phyloP scores from a whole-genome alignment of 208 protist species.

The Trypanosomatidae sp. region DNA sequence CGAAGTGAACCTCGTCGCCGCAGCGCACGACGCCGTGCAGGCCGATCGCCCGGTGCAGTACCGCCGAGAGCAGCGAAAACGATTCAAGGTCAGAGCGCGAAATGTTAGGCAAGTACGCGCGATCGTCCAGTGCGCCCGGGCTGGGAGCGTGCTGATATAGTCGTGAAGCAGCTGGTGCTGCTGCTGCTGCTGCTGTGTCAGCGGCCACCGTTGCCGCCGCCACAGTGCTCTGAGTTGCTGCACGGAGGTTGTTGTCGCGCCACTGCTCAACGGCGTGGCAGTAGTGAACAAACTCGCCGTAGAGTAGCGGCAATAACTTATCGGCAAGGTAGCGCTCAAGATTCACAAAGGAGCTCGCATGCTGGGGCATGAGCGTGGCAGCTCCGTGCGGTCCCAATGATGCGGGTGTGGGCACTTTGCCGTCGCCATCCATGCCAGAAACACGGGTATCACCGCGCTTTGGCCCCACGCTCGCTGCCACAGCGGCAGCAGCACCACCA shows the following conservation, averaged over 20 bases:
- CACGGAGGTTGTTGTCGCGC: not conserved
- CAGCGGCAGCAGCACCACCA: not conserved
- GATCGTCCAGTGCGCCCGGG: not conserved
- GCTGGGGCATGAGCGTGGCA: not conserved
- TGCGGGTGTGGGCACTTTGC: not conserved
- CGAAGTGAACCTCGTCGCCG: not conserved
- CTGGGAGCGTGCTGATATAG: not conserved
- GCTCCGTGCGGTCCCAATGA: not conserved
- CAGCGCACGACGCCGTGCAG: not conserved
- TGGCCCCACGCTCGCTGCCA: not conserved
- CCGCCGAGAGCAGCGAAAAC: not conserved
- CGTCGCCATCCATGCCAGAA: not conserved
- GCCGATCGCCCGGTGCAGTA: constrained; percentile 4
- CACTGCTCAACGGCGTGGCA: constrained; percentile 5
- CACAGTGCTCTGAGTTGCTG: not conserved
- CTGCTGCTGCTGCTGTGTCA: not conserved
- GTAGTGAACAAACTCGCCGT: constrained; percentile 4
- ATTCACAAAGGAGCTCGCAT: not conserved
- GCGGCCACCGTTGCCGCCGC: not conserved
- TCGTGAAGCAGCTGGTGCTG: not conserved
- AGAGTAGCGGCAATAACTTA: constrained; percentile 2
- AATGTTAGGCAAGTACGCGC: not conserved
- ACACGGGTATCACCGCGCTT: not conserved
- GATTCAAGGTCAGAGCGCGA: not conserved
- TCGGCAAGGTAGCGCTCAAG: constrained; percentile 7